These are phyloP conservation scores for Usnea hakonensis DNA, from an alignment of 495 filamentous ascomycete species.

Conservation along the genomic window DNA sequence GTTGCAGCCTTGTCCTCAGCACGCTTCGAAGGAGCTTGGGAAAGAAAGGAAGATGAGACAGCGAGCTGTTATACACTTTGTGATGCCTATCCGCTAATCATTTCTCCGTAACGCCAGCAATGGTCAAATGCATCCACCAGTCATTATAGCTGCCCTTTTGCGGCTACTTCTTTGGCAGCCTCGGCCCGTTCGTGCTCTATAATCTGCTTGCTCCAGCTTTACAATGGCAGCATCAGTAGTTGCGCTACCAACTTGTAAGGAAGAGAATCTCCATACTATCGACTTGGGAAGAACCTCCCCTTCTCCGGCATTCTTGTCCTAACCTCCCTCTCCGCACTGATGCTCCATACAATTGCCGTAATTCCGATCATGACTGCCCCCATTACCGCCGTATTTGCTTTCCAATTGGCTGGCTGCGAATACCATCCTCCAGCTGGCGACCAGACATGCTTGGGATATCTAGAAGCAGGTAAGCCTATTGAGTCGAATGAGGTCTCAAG, in stretches of 20 bases:
- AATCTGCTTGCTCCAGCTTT: constrained; percentile 88
- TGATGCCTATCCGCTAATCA: neutral
- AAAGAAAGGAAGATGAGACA: neutral
- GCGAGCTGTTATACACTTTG: neutral
- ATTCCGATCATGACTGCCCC: constrained; percentile 64
- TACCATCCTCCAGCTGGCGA: constrained; percentile 98
- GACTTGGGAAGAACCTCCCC: constrained; percentile 85
- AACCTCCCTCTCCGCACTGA: constrained; percentile 76
- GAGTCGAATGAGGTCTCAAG: neutral
- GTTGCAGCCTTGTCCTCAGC: neutral
- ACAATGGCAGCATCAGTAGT: constrained; percentile 18
- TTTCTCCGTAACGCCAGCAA: constrained; percentile 10
- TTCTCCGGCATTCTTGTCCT: constrained; percentile 80
- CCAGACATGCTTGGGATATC: constrained; percentile 99
- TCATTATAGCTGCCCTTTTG: constrained; percentile 32
- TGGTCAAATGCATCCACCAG: neutral
- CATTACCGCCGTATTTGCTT: constrained; percentile 82
- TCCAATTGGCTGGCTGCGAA: constrained; percentile 89
- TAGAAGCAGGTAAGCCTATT: constrained; percentile 30
- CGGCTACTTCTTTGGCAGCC: constrained; percentile 41
- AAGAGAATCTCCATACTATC: constrained; percentile 60
- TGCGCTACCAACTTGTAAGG: neutral
- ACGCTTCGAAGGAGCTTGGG: neutral
- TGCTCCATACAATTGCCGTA: constrained; percentile 61
- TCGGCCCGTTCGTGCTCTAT: constrained; percentile 70